These are phyloP conservation scores for Nicotiana obtusifolia DNA, from an alignment of 257 asterid genomes.

Conservation along the genomic window DNA sequence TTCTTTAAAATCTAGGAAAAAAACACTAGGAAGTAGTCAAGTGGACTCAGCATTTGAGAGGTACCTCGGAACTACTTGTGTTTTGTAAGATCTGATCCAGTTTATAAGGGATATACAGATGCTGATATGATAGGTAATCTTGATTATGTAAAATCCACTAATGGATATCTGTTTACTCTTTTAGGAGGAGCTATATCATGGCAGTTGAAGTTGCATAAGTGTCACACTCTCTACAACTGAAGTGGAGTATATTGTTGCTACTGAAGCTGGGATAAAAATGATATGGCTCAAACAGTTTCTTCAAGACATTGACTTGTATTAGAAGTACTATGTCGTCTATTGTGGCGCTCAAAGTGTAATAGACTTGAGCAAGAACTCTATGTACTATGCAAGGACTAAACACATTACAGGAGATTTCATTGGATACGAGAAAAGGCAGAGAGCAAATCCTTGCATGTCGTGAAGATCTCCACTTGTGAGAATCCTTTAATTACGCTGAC, in stretches of 20 bases:
- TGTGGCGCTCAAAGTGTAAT: constrained; percentile 2
- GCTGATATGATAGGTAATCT: constrained; percentile 1
- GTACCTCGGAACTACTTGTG: background rate
- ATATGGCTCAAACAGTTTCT: background rate
- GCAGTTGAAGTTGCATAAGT: background rate
- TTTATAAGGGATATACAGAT: background rate
- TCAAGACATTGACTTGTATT: background rate
- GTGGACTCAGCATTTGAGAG: background rate
- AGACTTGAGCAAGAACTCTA: background rate
- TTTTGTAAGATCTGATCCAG: background rate
- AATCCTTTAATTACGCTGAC: background rate
- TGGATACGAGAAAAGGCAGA: background rate
- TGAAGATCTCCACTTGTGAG: background rate
- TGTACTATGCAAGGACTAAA: background rate
- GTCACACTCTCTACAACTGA: background rate
- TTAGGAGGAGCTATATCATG: constrained; percentile 3
- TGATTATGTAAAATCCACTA: background rate
- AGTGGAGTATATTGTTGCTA: background rate
- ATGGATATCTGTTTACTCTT: background rate
- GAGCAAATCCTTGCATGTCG: background rate
- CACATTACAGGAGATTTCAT: background rate
- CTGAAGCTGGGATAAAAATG: background rate
- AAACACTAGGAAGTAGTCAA: background rate
- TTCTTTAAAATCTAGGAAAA: background rate
- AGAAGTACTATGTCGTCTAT: background rate